phyloP scores from a whole-genome alignment of 495 filamentous ascomycete species.

The Penicillium chermesinum region DNA sequence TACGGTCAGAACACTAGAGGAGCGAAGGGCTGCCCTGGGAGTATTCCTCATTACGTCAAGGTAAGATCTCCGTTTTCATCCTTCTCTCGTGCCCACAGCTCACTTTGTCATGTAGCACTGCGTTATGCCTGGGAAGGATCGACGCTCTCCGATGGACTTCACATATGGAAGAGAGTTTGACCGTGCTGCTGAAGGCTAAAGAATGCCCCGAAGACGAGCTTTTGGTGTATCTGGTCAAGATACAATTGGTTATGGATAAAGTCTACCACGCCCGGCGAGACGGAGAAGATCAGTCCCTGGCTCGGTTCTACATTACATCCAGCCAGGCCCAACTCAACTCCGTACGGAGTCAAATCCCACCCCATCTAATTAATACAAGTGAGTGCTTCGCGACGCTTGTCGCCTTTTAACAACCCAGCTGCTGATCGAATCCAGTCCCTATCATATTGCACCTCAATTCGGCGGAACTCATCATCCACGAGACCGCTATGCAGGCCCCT shows the following conservation, averaged over 20 bases:
- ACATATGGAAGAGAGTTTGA: slow-evolving; percentile 49
- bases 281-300: slow-evolving; percentile 9
- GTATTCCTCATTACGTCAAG: slow-evolving; percentile 49
- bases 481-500: slow-evolving; percentile 29
- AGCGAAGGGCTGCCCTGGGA: slow-evolving; percentile 49
- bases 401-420: neutral
- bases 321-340: slow-evolving; percentile 40
- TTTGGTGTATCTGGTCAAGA: slow-evolving; percentile 42
- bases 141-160: slow-evolving; percentile 49
- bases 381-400: too few species aligned
- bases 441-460: slow-evolving; percentile 32
- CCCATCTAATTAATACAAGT: slow-evolving; percentile 38
- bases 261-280: slow-evolving; percentile 22
- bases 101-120: slow-evolving; percentile 29
- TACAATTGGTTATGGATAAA: slow-evolving; percentile 41
- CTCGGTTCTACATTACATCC: slow-evolving; percentile 39
- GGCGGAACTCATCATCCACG: slow-evolving; percentile 41
- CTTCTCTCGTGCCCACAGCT: too few species aligned
- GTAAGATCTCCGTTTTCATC: slow-evolving; percentile 24
- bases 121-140: slow-evolving; percentile 38
- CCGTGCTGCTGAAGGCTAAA: slow-evolving; percentile 35
- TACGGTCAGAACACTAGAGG: slow-evolving; percentile 41
- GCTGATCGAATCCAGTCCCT: slow-evolving; percentile 23
- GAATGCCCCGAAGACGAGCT: slow-evolving; percentile 48
- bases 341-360: slow-evolving; percentile 30